These are phyloP conservation scores for Rhododendron ferrugineum DNA, from an alignment of 148 eudicot species.

Conservation along the genomic window DNA sequence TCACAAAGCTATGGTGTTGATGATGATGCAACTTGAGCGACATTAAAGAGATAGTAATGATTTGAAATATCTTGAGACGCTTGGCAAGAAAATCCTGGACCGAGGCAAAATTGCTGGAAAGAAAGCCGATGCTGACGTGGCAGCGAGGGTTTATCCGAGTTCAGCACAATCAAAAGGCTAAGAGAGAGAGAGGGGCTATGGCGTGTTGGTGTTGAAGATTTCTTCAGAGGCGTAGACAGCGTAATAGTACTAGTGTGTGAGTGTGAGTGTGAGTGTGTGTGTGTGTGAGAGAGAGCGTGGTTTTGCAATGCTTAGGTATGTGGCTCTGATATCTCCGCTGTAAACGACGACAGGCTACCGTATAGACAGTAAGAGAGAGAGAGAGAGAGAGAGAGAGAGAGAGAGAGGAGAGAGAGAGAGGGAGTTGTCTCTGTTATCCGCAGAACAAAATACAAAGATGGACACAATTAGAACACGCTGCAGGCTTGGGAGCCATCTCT, in stretches of 20 bases:
- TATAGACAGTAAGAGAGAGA: not conserved
- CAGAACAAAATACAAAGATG: not conserved
- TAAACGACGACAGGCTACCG: not conserved
- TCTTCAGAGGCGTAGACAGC: not conserved
- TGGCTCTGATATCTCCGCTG: not conserved
- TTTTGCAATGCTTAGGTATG: not conserved
- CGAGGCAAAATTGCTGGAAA: not conserved
- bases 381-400: too few species aligned
- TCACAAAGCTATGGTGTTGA: slow-evolving; percentile 29
- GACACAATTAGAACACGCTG: not conserved
- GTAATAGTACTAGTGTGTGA: not conserved
- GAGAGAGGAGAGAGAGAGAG: not conserved
- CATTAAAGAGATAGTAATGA: slow-evolving; percentile 19
- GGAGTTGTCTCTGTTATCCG: not conserved
- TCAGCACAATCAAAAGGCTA: not conserved
- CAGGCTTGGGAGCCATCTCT: not conserved
- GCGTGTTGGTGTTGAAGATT: not conserved
- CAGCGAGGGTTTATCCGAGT: slow-evolving; percentile 1
- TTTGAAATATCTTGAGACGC: not conserved
- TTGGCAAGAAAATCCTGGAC: not conserved
- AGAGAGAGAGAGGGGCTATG: not conserved
- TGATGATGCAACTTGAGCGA: slow-evolving; percentile 39
- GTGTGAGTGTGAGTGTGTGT: not conserved
- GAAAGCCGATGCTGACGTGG: not conserved
- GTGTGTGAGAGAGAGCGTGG: not conserved